Base-by-base conservation (phyloP, 257 asterid species). In the Fraxinus americana region DNA sequence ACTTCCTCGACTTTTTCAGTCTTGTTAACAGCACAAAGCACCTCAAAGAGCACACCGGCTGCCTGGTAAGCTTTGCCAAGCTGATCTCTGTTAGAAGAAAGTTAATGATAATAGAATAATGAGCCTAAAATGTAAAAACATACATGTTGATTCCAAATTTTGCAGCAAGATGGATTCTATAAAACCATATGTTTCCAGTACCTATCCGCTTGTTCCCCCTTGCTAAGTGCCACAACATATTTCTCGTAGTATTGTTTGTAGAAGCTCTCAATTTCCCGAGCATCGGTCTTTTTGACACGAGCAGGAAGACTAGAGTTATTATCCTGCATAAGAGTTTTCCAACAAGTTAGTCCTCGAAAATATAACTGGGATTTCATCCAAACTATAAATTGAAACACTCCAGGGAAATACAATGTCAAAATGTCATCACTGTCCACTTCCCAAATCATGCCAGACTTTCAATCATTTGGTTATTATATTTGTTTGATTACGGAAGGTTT, bases 61-160 rank as follows among this genome's bases (percentile, higher is more conserved):
- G 99, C 91, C 92, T 91, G 97, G 85, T 96, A 96, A 80, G 99
- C 99, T 87, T 96, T 96, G 48, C 96, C 98, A 73, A 96, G 98
- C 89, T 91, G 92, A 86, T 97, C 97, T 85, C 99, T 95, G 91
- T 81, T 39, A 63, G 17, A 43, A 43, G 16, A 43, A 43, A 43
- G 52, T 43, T 43, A 43, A 43, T 43, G 4, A 43, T 3, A 11
- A 3, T 43, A 43, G 52, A 43, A 43, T 43, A 43, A 12, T 43
- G 52, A 11, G 52, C 52, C 52, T 43, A 43, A 43, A 39, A 39
- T 39, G 45, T 39, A 39, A 39, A 39, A 39, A 39, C 48, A 9
- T 10, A 39, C 1, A 39, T 10, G 48, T 39, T 39, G 8, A 35
- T 9, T 7, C 8, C 45, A 7, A 39, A 39, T 39, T 43, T 43